Percentiles rank a stretch among this genome's conserved stretches.
phyloP scores from a whole-genome alignment of 208 protist genomes.

The Leishmania lainsoni region DNA sequence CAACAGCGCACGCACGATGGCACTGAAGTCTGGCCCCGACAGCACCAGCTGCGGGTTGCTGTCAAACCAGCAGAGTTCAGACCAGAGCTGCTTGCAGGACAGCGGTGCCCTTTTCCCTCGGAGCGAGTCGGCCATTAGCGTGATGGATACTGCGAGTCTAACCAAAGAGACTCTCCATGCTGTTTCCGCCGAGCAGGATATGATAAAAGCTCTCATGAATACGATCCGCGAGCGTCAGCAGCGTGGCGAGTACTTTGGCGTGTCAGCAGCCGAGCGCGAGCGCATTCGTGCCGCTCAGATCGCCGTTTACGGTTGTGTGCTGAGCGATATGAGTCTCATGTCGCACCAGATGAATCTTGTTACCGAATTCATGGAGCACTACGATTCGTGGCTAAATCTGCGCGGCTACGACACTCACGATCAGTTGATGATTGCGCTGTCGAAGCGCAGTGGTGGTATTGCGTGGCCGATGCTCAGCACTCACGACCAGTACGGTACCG shows the following conservation, averaged over 20 bases:
- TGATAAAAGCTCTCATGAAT: conserved; percentile 65
- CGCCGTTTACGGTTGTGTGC: conserved; percentile 77
- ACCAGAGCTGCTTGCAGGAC: conserved; percentile 1
- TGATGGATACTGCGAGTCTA: conserved; percentile 26
- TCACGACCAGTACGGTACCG: not conserved
- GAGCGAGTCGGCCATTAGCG: conserved; percentile 19
- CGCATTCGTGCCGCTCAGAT: conserved; percentile 60
- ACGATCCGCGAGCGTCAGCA: conserved; percentile 57
- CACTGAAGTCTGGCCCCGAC: conserved; percentile 1
- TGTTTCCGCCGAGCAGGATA: conserved; percentile 55
- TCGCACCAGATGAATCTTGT: conserved; percentile 45
- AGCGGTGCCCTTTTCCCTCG: conserved; percentile 11
- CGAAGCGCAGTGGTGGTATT: conserved; percentile 29
- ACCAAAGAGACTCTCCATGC: conserved; percentile 50
- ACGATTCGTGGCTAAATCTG: conserved; percentile 73
- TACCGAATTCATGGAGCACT: conserved; percentile 61
- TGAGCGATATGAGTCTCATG: conserved; percentile 82
- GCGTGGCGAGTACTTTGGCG: conserved; percentile 40
- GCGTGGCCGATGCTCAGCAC: conserved; percentile 28
- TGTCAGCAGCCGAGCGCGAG: conserved; percentile 45
- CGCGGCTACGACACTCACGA: conserved; percentile 59
- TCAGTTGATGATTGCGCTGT: conserved; percentile 53
- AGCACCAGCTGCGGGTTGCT: not conserved
- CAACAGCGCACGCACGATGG: conserved; percentile 7
- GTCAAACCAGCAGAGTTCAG: conserved; percentile 9